phyloP scores from a whole-genome alignment of 2,329 filamentous ascomycete species.

The Chaetomiaceae sp. region DNA sequence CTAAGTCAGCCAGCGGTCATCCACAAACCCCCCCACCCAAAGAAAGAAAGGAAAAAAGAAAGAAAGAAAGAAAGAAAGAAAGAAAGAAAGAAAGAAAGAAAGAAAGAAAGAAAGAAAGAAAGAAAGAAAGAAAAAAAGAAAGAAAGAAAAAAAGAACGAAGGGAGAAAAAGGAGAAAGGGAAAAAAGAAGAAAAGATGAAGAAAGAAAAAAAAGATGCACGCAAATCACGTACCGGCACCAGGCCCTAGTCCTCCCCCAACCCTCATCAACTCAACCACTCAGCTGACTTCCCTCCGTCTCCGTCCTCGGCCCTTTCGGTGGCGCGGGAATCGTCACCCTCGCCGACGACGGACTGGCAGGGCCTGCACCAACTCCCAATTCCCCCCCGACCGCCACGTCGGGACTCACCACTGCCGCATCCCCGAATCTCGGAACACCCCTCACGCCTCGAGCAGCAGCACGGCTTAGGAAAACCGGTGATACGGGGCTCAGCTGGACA shows the following conservation, averaged over 20 bases:
- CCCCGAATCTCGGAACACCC: neutral
- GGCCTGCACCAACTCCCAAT: neutral
- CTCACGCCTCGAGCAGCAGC: neutral
- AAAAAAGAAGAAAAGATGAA: no score
- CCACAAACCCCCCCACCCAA: no score
- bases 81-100: no score
- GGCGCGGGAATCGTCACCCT: neutral
- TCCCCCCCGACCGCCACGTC: neutral
- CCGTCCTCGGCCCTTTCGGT: constrained; percentile 6
- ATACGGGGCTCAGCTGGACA: neutral
- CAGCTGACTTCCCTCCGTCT: constrained; percentile 16
- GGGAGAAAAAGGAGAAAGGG: no score
- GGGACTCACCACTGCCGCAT: neutral
- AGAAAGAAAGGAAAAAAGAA: no score
- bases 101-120: no score
- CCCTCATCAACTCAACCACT: constrained; percentile 21
- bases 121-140: no score
- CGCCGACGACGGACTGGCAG: no score
- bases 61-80: no score
- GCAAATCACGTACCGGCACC: constrained; percentile 19
- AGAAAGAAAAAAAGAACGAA: no score
- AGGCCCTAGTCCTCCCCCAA: constrained; percentile 20
- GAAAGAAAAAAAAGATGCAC: no score
- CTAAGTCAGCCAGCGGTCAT: neutral
- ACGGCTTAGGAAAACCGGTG: neutral